phyloP scores from a whole-genome alignment of 768 basidiomycete genomes.

The Trametes gibbosa region DNA sequence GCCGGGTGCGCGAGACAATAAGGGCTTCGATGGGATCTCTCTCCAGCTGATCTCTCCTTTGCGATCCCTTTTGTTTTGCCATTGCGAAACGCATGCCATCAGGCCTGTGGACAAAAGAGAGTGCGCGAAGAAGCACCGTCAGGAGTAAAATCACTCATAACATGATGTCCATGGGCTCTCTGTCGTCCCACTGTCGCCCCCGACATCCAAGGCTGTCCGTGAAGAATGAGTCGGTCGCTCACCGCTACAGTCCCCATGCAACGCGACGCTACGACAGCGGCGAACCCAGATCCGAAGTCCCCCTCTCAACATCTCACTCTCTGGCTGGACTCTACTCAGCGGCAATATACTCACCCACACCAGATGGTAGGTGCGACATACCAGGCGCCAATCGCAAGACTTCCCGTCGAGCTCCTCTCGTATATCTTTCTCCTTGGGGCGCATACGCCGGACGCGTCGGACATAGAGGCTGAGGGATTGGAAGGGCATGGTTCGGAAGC shows the following conservation, averaged over 20 bases:
- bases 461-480: constrained; percentile 6
- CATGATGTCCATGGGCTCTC: constrained; percentile 12
- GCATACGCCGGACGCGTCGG: constrained; percentile 30
- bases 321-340: background rate
- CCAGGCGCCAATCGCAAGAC: constrained; percentile 24
- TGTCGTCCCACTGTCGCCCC: constrained; percentile 1
- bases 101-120: constrained; percentile 9
- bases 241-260: constrained; percentile 16
- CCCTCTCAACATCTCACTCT: constrained; percentile 10
- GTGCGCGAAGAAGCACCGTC: background rate
- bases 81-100: background rate
- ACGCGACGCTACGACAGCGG: constrained; percentile 8
- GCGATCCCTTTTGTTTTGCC: constrained; percentile 11
- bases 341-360: background rate
- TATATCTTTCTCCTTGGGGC: constrained; percentile 53
- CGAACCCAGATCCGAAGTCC: background rate
- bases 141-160: constrained; percentile 13
- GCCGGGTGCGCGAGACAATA: constrained; percentile 4
- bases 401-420: constrained; percentile 58
- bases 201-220: constrained; percentile 3
- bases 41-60: background rate
- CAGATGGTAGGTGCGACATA: background rate
- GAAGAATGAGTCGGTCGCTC: constrained; percentile 13
- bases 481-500: background rate
- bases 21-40: constrained; percentile 11